A percentile compares a stretch with the other conserved stretches of the same genome.
Conservation (phyloP, 495 filamentous ascomycete genomes). For the Podospora anserina region DNA sequence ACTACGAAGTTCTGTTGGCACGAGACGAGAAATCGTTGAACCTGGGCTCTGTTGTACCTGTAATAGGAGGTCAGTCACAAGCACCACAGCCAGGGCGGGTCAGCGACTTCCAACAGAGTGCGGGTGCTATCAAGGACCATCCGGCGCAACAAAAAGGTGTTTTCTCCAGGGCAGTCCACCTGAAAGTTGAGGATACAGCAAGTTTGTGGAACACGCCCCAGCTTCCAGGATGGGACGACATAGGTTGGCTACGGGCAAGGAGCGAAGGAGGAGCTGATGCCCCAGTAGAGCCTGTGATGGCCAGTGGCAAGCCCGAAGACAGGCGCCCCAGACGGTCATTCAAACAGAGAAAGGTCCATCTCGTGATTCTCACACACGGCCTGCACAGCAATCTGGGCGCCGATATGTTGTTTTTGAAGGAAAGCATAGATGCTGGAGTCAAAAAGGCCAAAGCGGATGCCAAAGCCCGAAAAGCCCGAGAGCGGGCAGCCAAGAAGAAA, state of each 20-base stretch:
- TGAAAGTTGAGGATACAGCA: slow-evolving; percentile 82
- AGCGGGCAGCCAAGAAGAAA: slow-evolving; percentile 31
- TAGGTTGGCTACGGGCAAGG: slow-evolving; percentile 30
- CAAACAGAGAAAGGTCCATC: slow-evolving; percentile 71
- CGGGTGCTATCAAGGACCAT: slow-evolving; percentile 42
- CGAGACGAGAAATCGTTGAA: slow-evolving; percentile 79
- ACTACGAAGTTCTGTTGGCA: slow-evolving; percentile 81
- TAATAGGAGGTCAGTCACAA: slow-evolving; percentile 42
- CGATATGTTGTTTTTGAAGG: slow-evolving; percentile 96
- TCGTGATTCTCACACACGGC: slow-evolving; percentile 91
- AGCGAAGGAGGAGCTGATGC: slow-evolving; percentile 27
- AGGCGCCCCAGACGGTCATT: slow-evolving; percentile 17
- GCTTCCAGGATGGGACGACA: slow-evolving; percentile 63
- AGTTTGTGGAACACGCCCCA: slow-evolving; percentile 85
- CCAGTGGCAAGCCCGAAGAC: slow-evolving; percentile 10
- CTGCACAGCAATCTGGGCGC: slow-evolving; percentile 95
- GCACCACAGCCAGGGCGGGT: slow-evolving; percentile 61
- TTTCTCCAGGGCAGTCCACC: slow-evolving; percentile 68
- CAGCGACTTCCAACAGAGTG: slow-evolving; percentile 62
- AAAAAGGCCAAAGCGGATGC: slow-evolving; percentile 63
- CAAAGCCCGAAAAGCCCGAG: slow-evolving; percentile 52
- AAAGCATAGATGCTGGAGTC: slow-evolving; percentile 85
- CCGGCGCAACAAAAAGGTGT: slow-evolving; percentile 64
- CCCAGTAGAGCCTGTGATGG: slow-evolving; percentile 18
- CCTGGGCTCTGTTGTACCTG: slow-evolving; percentile 55